phyloP scores from a whole-genome alignment of 148 eudicot genomes.

The Silene latifolia region DNA sequence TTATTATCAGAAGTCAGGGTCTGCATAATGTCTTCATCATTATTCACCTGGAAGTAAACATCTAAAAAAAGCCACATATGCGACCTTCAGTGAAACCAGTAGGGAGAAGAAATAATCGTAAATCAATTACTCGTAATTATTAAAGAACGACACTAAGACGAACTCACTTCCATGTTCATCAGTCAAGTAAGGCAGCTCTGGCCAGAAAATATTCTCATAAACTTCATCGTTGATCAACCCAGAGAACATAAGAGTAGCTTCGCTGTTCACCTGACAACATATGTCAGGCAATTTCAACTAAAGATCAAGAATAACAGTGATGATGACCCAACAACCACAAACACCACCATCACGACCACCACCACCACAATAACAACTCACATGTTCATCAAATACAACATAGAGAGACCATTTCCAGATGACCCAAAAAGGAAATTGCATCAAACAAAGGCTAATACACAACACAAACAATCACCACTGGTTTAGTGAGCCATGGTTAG shows the following conservation, averaged over 20 bases:
- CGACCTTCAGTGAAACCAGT: constrained; percentile 17
- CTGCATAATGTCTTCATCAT: constrained; percentile 78
- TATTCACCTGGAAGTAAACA: constrained; percentile 85
- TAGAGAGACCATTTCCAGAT: background rate
- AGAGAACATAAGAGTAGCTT: constrained; percentile 81
- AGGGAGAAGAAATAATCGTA: constrained; percentile 8
- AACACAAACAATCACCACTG: background rate
- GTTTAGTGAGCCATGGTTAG: background rate
- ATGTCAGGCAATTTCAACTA: constrained; percentile 7
- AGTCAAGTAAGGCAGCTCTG: constrained; percentile 82
- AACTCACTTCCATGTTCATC: constrained; percentile 97
- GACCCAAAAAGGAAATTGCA: background rate
- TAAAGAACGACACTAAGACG: constrained; percentile 9
- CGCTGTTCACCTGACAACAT: constrained; percentile 64
- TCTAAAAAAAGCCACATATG: constrained; percentile 50
- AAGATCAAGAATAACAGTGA: background rate
- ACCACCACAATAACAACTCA: background rate
- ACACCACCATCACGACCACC: background rate
- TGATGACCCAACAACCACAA: constrained; percentile 7
- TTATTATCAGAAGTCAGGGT: constrained; percentile 64
- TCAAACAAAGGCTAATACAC: background rate
- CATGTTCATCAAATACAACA: background rate
- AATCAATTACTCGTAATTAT: constrained; percentile 1
- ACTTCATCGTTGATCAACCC: constrained; percentile 57
- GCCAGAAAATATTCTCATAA: constrained; percentile 87